Evolutionary conservation across 805 yeast genomes (phyloP).

Genomic region (Spathaspora sp.): DNA sequence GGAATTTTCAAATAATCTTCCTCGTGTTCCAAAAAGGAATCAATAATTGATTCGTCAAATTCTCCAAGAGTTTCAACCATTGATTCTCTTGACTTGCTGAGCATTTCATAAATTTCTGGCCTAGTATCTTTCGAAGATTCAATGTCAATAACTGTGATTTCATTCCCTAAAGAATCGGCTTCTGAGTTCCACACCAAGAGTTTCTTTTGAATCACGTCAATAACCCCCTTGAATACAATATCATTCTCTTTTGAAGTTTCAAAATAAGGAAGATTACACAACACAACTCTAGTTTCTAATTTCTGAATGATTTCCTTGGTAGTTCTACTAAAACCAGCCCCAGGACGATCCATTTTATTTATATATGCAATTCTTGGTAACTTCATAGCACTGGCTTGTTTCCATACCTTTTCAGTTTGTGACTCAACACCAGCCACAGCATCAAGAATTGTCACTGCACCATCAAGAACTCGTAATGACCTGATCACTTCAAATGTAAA

Average conservation of each 20-base stretch:
- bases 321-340: conserved; percentile 91
- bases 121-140: conserved; percentile 19
- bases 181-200: conserved; percentile 49
- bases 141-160: conserved; percentile 46
- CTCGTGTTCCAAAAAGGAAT: conserved; percentile 64
- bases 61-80: conserved; percentile 83
- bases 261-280: conserved; percentile 78
- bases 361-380: conserved; percentile 80
- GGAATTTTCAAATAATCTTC: conserved; percentile 74
- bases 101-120: conserved; percentile 44
- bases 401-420: conserved; percentile 97
- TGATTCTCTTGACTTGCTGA: conserved; percentile 61
- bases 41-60: conserved; percentile 71
- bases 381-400: conserved; percentile 62
- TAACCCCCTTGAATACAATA: conserved; percentile 57
- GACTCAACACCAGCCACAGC: conserved; percentile 98
- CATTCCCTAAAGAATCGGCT: conserved; percentile 44
- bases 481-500: conserved; percentile 92
- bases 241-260: conserved; percentile 27
- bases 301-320: conserved; percentile 78
- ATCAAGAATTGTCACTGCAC: conserved; percentile 88
- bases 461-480: conserved; percentile 87
- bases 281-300: conserved; percentile 66
- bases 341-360: conserved; percentile 95
- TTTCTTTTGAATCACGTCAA: conserved; percentile 69